A percentile compares a stretch with the other conserved stretches of the same genome.
Evolutionary conservation across 1,284 basidiomycete species (phyloP).

Genomic region (Boletus semigastroideus): DNA sequence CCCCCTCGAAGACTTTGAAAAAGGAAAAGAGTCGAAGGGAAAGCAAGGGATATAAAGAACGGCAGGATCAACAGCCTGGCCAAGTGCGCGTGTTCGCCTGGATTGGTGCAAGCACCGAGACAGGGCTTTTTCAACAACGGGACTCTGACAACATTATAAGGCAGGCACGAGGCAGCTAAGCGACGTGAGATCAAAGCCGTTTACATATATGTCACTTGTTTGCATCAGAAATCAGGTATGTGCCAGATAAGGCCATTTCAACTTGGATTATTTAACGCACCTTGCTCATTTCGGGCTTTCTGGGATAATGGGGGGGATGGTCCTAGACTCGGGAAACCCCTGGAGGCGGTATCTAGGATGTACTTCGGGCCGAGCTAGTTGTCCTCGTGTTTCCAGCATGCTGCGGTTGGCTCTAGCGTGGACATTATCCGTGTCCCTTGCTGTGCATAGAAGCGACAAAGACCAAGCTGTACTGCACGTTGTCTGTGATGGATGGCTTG

Average conservation of each 20-base stretch:
- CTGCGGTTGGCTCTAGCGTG: neutral
- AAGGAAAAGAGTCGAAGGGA: neutral
- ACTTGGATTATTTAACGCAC: constrained; percentile 22
- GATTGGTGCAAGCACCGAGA: constrained; percentile 24
- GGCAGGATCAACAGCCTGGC: constrained; percentile 27
- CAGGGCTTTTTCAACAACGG: constrained; percentile 18
- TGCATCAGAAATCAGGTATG: constrained; percentile 16
- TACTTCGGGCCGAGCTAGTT: constrained; percentile 19
- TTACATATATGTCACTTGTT: constrained; percentile 14
- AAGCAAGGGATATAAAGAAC: constrained; percentile 27
- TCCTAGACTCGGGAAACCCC: constrained; percentile 13
- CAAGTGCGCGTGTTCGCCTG: constrained; percentile 31
- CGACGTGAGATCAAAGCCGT: constrained; percentile 31
- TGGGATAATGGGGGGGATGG: constrained; percentile 20
- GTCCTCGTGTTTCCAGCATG: constrained; percentile 32
- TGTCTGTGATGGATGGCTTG: constrained; percentile 10
- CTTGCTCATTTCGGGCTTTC: constrained; percentile 31
- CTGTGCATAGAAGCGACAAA: constrained; percentile 9
- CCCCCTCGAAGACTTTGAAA: constrained; percentile 16
- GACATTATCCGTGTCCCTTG: constrained; percentile 4
- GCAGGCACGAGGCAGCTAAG: constrained; percentile 36
- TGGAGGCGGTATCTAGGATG: constrained; percentile 3
- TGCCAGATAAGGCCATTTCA: constrained; percentile 18
- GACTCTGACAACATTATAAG: constrained; percentile 31
- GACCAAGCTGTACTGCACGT: constrained; percentile 12